Evolutionary conservation across 257 asterid genomes (phyloP), one percentile per base, ranked within the genome.

Genomic region (Solanum rostratum): DNA sequence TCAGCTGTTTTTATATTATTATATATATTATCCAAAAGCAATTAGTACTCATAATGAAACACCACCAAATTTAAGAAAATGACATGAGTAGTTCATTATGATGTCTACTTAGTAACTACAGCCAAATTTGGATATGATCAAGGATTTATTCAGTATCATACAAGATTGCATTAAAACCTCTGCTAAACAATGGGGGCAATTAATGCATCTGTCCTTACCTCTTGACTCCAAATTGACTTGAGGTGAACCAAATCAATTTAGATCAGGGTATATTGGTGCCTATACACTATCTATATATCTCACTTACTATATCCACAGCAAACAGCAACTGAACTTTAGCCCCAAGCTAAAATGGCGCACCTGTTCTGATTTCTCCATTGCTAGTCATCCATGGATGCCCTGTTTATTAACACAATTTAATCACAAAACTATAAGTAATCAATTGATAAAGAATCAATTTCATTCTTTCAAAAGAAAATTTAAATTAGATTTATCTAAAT

Each of bases 331-430:
- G 3, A 46, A 76, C 10, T 27, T 27, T 49, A n/a, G 24, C 62
- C 49, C 43, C 13, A 20, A 50, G 10, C 60, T 76, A 76, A 76
- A 76, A 49, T 50, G 33, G 46, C 18, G 45, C 3, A 50, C 52
- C 85, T 29, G 52, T 65, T 54, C 79, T 83, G 33, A 45, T 65
- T 82, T 83, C 69, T 84, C 84, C 80, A 0, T 76, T 78, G 65
- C 86, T 46, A 57, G 65, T 78, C 86, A 84, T 46, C 86, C 86
- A 84, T 60, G 84, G 79, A 24, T 84, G 84, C 65, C 86, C 86
- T 84, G 86, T 76, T 55, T 37, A 19, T 41, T 73, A 70, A 22
- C 65, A 59, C 39, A 27, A 41, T 10, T 45, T 7, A 8, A 41
- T 41, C 46, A 41, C 52, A 33, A 33, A n/a, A 33, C 39, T 33